Base-by-base conservation (phyloP, 2,329 filamentous ascomycete genomes). In the Grosmannia huntii region DNA sequence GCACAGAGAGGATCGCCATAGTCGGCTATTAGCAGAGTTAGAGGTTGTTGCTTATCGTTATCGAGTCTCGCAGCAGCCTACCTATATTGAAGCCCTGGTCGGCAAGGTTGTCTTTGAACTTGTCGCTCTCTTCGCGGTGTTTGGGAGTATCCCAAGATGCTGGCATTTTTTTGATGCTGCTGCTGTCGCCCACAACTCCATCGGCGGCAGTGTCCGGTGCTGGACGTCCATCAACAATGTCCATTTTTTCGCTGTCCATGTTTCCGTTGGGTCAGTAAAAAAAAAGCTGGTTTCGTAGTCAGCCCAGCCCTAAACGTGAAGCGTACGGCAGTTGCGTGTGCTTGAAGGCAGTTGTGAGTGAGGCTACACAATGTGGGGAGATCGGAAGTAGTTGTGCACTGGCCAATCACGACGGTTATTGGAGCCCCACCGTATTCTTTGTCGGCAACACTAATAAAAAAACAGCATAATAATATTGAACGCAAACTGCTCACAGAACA, bases 1-100 rank as follows among this genome's bases (percentile, higher is more conserved):
- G 72, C 70, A 16, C 71, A 62, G 58, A 81, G 68, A 36, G 78
- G 78, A 60, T 81, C 77, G 9, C 72, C 71, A 56, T 75, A 78
- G 44, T 75, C 70, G 57, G 66, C 69, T 70, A 53, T 12, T 21
- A 25, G 21, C 10, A 27, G 5, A 9, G 36, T 48, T 7, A 57
- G n/a, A 55, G 7, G 12, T 27, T 9, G 5, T 16, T 12, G 9
- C 11, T 4, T 14, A 44, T 5, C 23, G 4, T 11, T 23, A 12
- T 5, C 4, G 36, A 10, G 33, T 9, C n/a, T 25, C 10, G 10
- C 7, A 23, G 5, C 14, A 33, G 25, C 57, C 63, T 66, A 79
- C 78, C 68, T 6, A 73, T 71, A 57, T 72, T 75, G 64, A 80
- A 80, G 11, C 71, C 69, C 50, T 71, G 70, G 61, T 81, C 77